phyloP scores from a whole-genome alignment of 345 rosid genomes.

The Dipteronia dyeriana region DNA sequence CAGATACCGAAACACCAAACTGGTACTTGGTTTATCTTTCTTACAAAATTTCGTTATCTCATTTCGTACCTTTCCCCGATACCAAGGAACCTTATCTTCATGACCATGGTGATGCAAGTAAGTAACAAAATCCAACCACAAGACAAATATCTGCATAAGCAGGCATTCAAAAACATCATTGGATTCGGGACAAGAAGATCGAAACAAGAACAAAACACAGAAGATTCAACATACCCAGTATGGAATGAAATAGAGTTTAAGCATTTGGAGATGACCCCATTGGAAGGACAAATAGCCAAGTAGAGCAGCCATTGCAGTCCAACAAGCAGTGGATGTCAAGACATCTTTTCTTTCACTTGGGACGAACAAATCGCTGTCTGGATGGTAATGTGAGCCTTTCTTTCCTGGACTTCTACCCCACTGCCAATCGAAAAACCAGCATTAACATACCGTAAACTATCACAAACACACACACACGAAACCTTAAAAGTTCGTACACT shows the following conservation, averaged over 20 bases:
- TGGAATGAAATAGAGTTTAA: slow-evolving; percentile 74
- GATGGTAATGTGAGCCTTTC: slow-evolving; percentile 83
- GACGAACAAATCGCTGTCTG: slow-evolving; percentile 71
- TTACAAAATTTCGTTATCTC: too few relatives aligned
- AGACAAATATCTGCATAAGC: slow-evolving; percentile 54
- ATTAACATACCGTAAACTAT: not conserved
- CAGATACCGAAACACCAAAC: too few relatives aligned
- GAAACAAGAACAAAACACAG: not conserved
- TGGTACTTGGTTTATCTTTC: not conserved
- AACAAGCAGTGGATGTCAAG: slow-evolving; percentile 71
- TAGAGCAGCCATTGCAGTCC: slow-evolving; percentile 69
- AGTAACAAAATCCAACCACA: slow-evolving; percentile 88
- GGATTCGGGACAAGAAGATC: slow-evolving; percentile 1
- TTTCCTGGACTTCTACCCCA: slow-evolving; percentile 91
- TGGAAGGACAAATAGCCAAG: slow-evolving; percentile 51
- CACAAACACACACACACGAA: not conserved
- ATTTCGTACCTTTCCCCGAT: slow-evolving; percentile 71
- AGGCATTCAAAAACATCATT: not conserved
- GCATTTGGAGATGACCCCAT: slow-evolving; percentile 62
- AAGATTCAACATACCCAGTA: slow-evolving; percentile 45
- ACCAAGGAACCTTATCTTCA: slow-evolving; percentile 86
- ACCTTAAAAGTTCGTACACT: not conserved
- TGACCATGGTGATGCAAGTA: slow-evolving; percentile 93
- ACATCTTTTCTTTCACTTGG: slow-evolving; percentile 71
- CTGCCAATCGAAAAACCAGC: slow-evolving; percentile 34